Conservation (phyloP, 805 yeast species). For the Candida corydali region DNA sequence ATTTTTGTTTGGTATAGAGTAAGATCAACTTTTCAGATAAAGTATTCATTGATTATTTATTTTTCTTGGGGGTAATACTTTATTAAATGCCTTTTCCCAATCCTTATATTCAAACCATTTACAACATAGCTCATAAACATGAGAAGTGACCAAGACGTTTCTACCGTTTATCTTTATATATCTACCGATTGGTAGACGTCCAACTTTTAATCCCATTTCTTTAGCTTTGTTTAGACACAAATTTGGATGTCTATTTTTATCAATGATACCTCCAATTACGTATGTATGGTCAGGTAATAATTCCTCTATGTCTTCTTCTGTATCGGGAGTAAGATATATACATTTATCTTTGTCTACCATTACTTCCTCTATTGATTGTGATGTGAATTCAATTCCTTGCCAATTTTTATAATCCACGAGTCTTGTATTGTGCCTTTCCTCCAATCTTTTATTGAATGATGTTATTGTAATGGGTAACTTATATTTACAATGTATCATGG, state of each 20-base stretch:
- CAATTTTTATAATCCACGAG: constrained; percentile 60
- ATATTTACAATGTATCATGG: constrained; percentile 58
- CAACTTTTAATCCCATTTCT: constrained; percentile 64
- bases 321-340: constrained; percentile 83
- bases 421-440: constrained; percentile 62
- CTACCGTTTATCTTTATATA: constrained; percentile 80
- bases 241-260: constrained; percentile 82
- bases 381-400: constrained; percentile 54
- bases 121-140: constrained; percentile 84
- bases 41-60: constrained; percentile 9
- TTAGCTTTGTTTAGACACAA: constrained; percentile 81
- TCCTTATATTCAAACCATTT: constrained; percentile 71
- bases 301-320: constrained; percentile 61
- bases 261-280: constrained; percentile 93
- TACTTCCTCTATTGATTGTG: constrained; percentile 25
- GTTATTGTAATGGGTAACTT: constrained; percentile 58
- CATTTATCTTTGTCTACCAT: constrained; percentile 32
- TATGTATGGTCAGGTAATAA: constrained; percentile 72
- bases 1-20: constrained; percentile 8
- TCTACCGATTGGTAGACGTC: constrained; percentile 82
- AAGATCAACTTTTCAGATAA: constrained; percentile 10
- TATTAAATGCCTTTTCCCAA: constrained; percentile 85
- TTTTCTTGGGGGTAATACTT: constrained; percentile 83
- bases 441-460: constrained; percentile 62
- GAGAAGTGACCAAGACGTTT: constrained; percentile 87